These are phyloP conservation scores for Citrus maxima DNA, from an alignment of 345 rosid genomes.

Conservation along the genomic window DNA sequence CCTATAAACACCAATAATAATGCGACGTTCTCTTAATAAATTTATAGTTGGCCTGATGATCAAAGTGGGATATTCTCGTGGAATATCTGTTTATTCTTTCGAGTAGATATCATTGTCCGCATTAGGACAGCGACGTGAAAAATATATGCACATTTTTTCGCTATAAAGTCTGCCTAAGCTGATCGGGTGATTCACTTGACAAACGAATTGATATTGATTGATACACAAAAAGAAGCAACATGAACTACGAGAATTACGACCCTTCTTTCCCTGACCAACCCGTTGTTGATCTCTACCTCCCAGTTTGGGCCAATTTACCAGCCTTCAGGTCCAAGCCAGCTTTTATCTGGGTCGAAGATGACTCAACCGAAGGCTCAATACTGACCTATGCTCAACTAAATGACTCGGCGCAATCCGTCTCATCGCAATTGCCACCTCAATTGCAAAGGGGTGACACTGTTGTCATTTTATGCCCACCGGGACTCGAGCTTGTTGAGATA, in stretches of 20 bases:
- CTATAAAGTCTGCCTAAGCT: constrained; percentile 2
- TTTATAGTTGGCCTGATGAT: not conserved
- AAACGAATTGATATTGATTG: not conserved
- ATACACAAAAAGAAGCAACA: not conserved
- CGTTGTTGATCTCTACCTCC: constrained; percentile 56
- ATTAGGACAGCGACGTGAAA: too few relatives aligned
- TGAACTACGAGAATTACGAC: constrained; percentile 54
- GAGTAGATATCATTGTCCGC: not conserved
- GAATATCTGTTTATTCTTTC: constrained; percentile 24
- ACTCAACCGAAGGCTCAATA: not conserved
- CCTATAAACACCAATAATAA: not conserved
- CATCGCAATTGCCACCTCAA: constrained; percentile 21
- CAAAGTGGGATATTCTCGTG: constrained; percentile 23
- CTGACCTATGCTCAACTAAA: constrained; percentile 48
- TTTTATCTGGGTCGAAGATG: constrained; percentile 42
- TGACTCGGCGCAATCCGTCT: constrained; percentile 35
- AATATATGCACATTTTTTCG: not conserved
- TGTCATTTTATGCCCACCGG: constrained; percentile 47
- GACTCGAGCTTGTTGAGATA: constrained; percentile 47
- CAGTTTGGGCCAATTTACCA: constrained; percentile 47
- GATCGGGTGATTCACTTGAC: not conserved
- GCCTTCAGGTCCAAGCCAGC: constrained; percentile 45
- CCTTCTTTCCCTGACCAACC: constrained; percentile 60
- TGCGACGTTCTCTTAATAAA: not conserved
- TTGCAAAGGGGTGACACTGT: constrained; percentile 41